Conservation (phyloP, 208 protist genomes). For the Angomonas deanei region DNA sequence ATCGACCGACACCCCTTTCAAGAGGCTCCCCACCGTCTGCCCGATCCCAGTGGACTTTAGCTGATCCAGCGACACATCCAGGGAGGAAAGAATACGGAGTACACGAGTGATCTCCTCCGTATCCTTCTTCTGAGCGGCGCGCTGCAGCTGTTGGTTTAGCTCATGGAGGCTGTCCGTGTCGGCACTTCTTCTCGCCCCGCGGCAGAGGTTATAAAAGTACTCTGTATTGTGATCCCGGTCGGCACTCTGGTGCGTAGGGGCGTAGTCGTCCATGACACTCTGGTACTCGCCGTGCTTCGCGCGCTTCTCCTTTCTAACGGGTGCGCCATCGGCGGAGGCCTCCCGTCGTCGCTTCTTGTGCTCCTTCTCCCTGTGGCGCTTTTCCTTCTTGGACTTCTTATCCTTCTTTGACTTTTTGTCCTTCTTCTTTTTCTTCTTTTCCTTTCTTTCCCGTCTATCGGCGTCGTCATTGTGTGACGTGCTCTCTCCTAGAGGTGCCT, state of each 20-base stretch:
- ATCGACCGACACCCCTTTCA: slow-evolving; percentile 27
- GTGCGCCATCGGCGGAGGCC: slow-evolving; percentile 6
- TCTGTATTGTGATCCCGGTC: neutral
- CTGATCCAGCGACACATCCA: slow-evolving; percentile 10
- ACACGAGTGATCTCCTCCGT: too few relatives aligned
- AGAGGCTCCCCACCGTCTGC: slow-evolving; percentile 49
- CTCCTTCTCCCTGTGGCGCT: neutral
- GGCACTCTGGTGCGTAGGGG: neutral
- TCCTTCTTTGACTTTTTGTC: slow-evolving; percentile 15
- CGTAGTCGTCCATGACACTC: slow-evolving; percentile 29
- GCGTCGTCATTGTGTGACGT: neutral
- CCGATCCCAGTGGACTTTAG: slow-evolving; percentile 23
- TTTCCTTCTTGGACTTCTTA: slow-evolving; percentile 7
- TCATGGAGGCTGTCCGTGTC: too few relatives aligned
- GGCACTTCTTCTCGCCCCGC: too few relatives aligned
- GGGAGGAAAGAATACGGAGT: neutral
- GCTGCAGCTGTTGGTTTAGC: too few relatives aligned
- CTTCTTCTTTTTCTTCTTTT: slow-evolving; percentile 19
- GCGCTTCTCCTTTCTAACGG: too few relatives aligned
- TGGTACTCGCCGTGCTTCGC: slow-evolving; percentile 14
- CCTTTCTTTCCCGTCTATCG: slow-evolving; percentile 10
- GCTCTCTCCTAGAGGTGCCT: too few relatives aligned
- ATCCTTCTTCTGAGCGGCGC: neutral
- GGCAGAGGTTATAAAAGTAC: too few relatives aligned
- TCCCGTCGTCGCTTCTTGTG: neutral